A percentile compares a stretch with the other conserved stretches of the same genome.
phyloP scores from a whole-genome alignment of 2,329 filamentous ascomycete species.

The Mycosphaerella sp. region DNA sequence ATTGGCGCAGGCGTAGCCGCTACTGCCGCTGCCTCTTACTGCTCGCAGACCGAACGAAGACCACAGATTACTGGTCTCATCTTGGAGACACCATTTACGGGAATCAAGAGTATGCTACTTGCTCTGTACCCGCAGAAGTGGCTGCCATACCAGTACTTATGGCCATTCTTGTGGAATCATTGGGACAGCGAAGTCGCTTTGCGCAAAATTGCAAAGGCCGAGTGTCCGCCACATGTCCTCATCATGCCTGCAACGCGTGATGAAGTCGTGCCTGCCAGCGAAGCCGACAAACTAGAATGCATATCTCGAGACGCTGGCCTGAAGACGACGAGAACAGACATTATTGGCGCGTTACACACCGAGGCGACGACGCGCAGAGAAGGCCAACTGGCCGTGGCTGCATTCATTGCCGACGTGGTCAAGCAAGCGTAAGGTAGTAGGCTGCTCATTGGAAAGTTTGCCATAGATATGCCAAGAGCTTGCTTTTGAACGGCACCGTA shows the following conservation, averaged over 20 bases:
- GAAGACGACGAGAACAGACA: slow-evolving; percentile 35
- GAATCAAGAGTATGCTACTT: slow-evolving; percentile 62
- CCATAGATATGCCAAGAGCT: not conserved
- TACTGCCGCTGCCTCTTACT: slow-evolving; percentile 48
- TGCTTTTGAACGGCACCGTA: too few species aligned
- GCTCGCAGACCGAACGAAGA: slow-evolving; percentile 26
- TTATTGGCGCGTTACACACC: slow-evolving; percentile 47
- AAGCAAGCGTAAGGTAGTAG: not conserved
- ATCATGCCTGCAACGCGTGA: slow-evolving; percentile 54
- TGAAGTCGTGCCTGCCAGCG: slow-evolving; percentile 53
- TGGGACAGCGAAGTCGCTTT: slow-evolving; percentile 47
- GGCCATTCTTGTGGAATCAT: slow-evolving; percentile 62
- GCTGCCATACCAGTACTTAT: slow-evolving; percentile 70
- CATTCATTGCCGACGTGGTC: slow-evolving; percentile 13
- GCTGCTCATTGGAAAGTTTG: not conserved
- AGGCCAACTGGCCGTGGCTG: slow-evolving; percentile 38
- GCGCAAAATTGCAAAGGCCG: slow-evolving; percentile 33
- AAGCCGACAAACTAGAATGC: slow-evolving; percentile 49
- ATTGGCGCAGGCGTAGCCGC: slow-evolving; percentile 68
- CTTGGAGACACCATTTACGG: slow-evolving; percentile 71
- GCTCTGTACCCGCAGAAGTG: slow-evolving; percentile 72
- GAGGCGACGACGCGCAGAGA: slow-evolving; percentile 42
- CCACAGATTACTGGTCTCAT: slow-evolving; percentile 47
- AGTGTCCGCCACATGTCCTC: slow-evolving; percentile 36
- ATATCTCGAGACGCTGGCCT: slow-evolving; percentile 35